Evolutionary conservation across 2,329 filamentous ascomycete genomes (phyloP), one percentile per base, ranked within the genome.

Genomic region (Aspergillus hiratsukae): DNA sequence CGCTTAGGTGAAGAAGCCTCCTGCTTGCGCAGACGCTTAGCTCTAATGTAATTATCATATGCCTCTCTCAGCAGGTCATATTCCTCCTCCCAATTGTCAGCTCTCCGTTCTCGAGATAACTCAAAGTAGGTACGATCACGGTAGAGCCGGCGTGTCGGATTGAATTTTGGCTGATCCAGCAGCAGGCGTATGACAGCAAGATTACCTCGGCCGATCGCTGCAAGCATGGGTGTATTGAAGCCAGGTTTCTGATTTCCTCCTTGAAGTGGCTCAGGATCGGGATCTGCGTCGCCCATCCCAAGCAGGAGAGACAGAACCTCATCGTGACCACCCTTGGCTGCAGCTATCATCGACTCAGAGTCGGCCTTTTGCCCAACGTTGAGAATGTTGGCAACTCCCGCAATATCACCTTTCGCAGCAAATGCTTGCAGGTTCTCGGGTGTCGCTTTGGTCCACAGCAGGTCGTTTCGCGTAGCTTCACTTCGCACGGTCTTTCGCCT

Each of bases 31-130:
- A 56, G 59, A 55, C 74, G 76, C 59, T 70, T 66, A 31, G 57
- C 57, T 50, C 61, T 60, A 27, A 63, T 45, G 58, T 72, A 69
- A 31, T 73, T 74, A 48, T 80, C 75, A 58, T 75, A 79, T 1
- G 78, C 77, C n/a, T 86, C 82, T 70, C 92, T 92, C 50, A 99
- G 74, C 54, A 95, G 78, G 46, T 91, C 84, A 61, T 89, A 87
- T 71, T 99, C 94, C 59, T 93, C 87, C 70, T 93, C 87, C 91
- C 92, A 97, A 58, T 90, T 88, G 7, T 92, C 90, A 0, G 94
- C 93, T 62, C 87, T 86, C 43, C 91, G 86, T 49, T 90, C 86
- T 64, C 88, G 84, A 1, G 94, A 91, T 59, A 97, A 86, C 61
- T 99, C 91, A 66, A 86, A 89, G 72, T 97, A 99, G 0, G 89